Evolutionary conservation across 192 early-diverging fungal genomes (phyloP), one percentile per base, ranked within the genome.

Genomic region (Coemansia sp.): DNA sequence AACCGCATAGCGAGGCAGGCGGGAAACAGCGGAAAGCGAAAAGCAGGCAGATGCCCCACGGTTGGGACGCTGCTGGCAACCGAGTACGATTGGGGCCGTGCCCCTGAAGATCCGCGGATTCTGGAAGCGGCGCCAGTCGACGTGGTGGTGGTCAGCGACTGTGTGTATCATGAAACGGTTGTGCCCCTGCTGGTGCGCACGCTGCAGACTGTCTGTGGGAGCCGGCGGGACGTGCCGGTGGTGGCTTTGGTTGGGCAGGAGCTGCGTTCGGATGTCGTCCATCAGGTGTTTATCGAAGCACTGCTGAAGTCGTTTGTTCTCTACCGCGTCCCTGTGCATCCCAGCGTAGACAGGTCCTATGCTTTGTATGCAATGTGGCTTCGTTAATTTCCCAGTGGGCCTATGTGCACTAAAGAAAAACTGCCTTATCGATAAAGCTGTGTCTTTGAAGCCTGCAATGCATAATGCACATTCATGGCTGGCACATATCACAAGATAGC

Each of bases 201-300:
- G 12, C 61, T 78, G 47, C 52, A 21, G 3, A 61, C 63, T 12
- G 54, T 68, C 14, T 68, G 65, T 21, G 43, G 39, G 15, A 57
- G 65, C 6, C 54, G 65, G 2, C 60, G 50, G 3, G 69, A 52
- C 10, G 38, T 14, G 6, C 47, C 16, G 3, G 46, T 37, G 12
- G 70, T 72, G 10, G 65, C 35, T 11, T 42, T 78, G 39, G 50
- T 77, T 31, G 75, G 64, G 0, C 75, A 78, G 51, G 75, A 78
- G 21, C 55, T 78, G 65, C 59, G 75, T 6, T 78, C 75, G n/a
- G 75, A 78, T 33, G 5, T 72, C 5, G 75, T 78, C 10, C 69
- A 78, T 35, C 58, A 64, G 49, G 61, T 28, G 28, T 78, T 78
- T 61, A 38, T 78, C 5, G 53, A 59, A 10, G 36, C 9, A 11